phyloP scores from a whole-genome alignment of 805 yeast genomes.

The Barnettozyma wickerhamii region DNA sequence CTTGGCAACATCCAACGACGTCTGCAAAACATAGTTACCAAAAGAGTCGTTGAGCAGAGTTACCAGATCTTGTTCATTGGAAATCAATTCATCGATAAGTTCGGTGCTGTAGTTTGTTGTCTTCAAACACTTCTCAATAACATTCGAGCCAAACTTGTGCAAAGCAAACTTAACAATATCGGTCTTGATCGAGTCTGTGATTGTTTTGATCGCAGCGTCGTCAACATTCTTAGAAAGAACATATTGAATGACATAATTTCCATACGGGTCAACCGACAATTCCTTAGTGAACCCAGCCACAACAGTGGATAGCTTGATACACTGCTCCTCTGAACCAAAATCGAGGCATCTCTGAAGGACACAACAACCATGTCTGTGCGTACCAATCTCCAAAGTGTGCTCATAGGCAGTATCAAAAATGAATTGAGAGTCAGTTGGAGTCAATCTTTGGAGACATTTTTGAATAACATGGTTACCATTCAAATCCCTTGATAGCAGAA shows the following conservation, averaged over 20 bases:
- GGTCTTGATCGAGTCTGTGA: constrained; percentile 30
- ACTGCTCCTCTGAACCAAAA: constrained; percentile 71
- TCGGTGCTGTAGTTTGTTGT: constrained; percentile 40
- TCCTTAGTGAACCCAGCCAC: constrained; percentile 66
- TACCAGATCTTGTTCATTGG: constrained; percentile 30
- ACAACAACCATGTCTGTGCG: constrained; percentile 97
- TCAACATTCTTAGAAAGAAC: constrained; percentile 50
- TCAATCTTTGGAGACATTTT: constrained; percentile 75
- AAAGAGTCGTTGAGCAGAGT: constrained; percentile 80
- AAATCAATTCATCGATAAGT: constrained; percentile 47
- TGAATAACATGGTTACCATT: constrained; percentile 98
- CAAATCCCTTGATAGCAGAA: constrained; percentile 75
- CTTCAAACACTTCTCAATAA: constrained; percentile 81
- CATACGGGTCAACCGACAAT: constrained; percentile 88
- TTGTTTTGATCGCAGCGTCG: constrained; percentile 26
- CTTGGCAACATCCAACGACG: constrained; percentile 64
- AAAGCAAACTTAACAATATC: constrained; percentile 51
- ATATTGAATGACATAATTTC: constrained; percentile 95
- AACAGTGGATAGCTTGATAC: constrained; percentile 57
- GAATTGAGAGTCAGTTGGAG: constrained; percentile 70
- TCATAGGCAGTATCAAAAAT: constrained; percentile 80
- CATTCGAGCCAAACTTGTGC: constrained; percentile 92
- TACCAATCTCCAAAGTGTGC: constrained; percentile 77
- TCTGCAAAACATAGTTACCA: constrained; percentile 94
- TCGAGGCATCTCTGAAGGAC: constrained; percentile 94